Conservation (phyloP, 23 red algal species). For the Gracilaria domingensis region DNA sequence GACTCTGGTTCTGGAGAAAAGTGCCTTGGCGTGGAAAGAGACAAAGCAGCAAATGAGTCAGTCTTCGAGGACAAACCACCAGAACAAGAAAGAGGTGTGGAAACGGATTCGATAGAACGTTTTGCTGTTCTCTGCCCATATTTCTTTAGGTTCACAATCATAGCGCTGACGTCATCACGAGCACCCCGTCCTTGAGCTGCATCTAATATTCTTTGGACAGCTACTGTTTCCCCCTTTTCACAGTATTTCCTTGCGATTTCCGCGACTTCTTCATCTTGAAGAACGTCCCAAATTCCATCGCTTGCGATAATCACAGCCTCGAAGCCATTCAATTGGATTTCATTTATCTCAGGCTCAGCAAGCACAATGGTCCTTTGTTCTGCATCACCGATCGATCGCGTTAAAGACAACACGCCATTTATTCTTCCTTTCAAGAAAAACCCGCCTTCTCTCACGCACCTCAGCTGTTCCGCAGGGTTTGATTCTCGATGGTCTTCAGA, state of each 20-base stretch:
- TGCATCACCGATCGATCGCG: slow-evolving; percentile 86
- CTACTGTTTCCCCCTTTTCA: slow-evolving; percentile 18
- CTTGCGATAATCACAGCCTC: slow-evolving; percentile 85
- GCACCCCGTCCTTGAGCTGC: slow-evolving; percentile 16
- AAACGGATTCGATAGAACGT: slow-evolving; percentile 1
- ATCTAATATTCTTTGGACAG: slow-evolving; percentile 49
- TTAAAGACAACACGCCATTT: slow-evolving; percentile 90
- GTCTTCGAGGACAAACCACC: not conserved
- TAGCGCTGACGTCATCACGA: slow-evolving; percentile 56
- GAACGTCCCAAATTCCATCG: slow-evolving; percentile 93
- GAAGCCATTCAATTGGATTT: slow-evolving; percentile 58
- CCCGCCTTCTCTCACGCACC: slow-evolving; percentile 79
- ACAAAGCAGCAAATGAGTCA: not conserved
- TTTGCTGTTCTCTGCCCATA: slow-evolving; percentile 10
- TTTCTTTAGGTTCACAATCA: slow-evolving; percentile 63
- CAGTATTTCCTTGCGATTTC: slow-evolving; percentile 10
- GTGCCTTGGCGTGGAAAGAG: not conserved
- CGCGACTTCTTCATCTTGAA: slow-evolving; percentile 80
- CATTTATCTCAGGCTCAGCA: slow-evolving; percentile 73
- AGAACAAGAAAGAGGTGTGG: slow-evolving; percentile 7
- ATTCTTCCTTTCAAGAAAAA: slow-evolving; percentile 71
- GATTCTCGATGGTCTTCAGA: slow-evolving; percentile 85
- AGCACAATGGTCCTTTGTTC: slow-evolving; percentile 84
- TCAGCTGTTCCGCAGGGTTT: slow-evolving; percentile 57
- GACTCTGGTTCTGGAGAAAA: slow-evolving; percentile 2